phyloP scores from a whole-genome alignment of 208 protist species.

The Trypanosoma scelopori region DNA sequence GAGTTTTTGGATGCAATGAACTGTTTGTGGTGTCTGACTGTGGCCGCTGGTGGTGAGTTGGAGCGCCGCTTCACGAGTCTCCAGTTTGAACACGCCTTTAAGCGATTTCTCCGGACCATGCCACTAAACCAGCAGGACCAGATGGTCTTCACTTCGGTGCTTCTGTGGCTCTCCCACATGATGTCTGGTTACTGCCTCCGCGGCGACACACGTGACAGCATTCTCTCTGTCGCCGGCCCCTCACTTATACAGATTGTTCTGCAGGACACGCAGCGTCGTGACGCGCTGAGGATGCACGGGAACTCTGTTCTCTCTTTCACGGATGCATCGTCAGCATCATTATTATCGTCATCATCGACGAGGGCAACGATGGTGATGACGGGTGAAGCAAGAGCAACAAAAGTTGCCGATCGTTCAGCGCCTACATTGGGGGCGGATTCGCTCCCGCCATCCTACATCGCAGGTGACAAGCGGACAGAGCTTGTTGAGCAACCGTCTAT shows the following conservation, averaged over 20 bases:
- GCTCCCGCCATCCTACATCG: background rate
- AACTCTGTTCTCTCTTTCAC: background rate
- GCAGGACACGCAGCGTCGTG: background rate
- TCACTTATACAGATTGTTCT: conserved; percentile 35
- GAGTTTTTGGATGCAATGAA: conserved; percentile 71
- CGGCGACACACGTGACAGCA: conserved; percentile 21
- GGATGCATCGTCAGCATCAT: no score
- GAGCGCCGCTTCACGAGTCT: conserved; percentile 33
- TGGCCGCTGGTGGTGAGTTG: conserved; percentile 41
- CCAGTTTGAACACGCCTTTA: conserved; percentile 34
- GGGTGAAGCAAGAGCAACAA: no score
- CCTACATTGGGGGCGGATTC: background rate
- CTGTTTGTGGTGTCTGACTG: conserved; percentile 66
- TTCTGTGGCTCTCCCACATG: conserved; percentile 67
- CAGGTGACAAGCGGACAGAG: background rate
- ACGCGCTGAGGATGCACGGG: background rate
- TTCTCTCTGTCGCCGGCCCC: conserved; percentile 35
- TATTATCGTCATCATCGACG: no score
- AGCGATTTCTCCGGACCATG: conserved; percentile 49
- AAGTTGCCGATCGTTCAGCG: background rate
- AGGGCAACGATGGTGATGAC: background rate
- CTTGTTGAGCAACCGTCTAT: conserved; percentile 55
- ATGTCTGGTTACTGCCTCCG: conserved; percentile 33
- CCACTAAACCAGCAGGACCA: conserved; percentile 68
- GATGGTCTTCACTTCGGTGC: conserved; percentile 59